Base-by-base conservation (phyloP, 345 rosid species). In the Carallia brachiata region DNA sequence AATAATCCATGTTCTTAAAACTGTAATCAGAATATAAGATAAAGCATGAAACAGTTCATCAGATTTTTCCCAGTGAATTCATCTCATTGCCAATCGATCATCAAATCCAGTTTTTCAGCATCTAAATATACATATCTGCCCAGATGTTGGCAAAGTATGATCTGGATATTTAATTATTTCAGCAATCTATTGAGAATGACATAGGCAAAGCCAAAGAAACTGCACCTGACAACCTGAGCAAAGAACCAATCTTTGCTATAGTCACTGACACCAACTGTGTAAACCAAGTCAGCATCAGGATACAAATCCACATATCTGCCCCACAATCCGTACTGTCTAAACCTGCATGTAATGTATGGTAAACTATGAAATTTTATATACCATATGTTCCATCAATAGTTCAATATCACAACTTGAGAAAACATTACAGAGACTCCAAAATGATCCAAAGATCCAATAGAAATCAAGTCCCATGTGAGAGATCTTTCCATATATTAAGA, bases 241-340 rank as follows among this genome's bases (percentile, higher is more conserved):
- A 71, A 71, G 44, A 71, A 77, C 76, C 80, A 77, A 17, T 77
- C 76, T 67, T 60, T 77, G 30, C 60, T 48, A 15, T 67, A 71
- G 36, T 71, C 70, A 19, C 73, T 71, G 17, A 62, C 55, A 32
- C 80, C 76, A 52, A 77, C 65, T 12, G 64, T 71, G 61, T 71
- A 77, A 36, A 77, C 72, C 76, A 77, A 62, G 65, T 77, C 76
- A 3, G 36, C 39, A 19, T 71, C 72, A 27, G 80, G 80, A 59
- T 72, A 77, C 37, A 77, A 18, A 12, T 77, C 76, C 19, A 27
- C 56, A 47, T 77, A 77, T 62, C 76, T 77, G 28, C n/a, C 64
- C 80, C 80, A 77, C 69, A 77, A 52, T 6, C 80, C 80, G 58
- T 77, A 77, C 44, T 77, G 80, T 59, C 80, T 63, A 52, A 71